These are phyloP conservation scores for Stevia rebaudiana DNA, from an alignment of 140 eudicot species.

Conservation along the genomic window DNA sequence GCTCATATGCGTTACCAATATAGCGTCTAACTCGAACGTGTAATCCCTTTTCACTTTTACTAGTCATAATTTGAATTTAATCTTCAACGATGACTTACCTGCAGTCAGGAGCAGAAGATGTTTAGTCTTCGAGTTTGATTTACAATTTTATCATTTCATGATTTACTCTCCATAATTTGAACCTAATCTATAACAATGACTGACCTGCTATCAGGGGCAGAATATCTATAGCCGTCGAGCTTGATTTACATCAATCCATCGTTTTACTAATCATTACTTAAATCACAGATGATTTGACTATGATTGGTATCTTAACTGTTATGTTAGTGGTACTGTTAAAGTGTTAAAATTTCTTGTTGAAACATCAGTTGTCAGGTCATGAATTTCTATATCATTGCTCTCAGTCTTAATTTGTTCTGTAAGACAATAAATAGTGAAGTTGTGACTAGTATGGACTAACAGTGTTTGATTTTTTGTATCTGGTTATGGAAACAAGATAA, in stretches of 20 bases:
- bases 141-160: no score
- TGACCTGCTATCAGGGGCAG: background rate
- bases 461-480: background rate
- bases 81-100: background rate
- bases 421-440: background rate
- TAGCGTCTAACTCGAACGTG: background rate
- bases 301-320: background rate
- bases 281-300: background rate
- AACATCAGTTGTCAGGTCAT: no score
- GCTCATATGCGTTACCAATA: background rate
- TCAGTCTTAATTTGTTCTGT: background rate
- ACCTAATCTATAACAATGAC: background rate
- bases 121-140: slow-evolving; percentile 1
- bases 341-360: background rate
- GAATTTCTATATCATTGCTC: no score
- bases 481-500: background rate
- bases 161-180: background rate
- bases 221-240: background rate
- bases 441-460: background rate
- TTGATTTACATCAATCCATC: background rate
- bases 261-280: background rate
- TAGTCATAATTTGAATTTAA: background rate
- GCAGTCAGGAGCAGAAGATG: background rate
- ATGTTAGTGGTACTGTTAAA: slow-evolving; percentile 10
- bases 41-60: background rate